Percentiles rank a stretch among this genome's conserved stretches.
These are phyloP conservation scores for Anthoceros angustus DNA, from an alignment of 225 moss, liverwort and hornwort genomes.

Conservation along the genomic window DNA sequence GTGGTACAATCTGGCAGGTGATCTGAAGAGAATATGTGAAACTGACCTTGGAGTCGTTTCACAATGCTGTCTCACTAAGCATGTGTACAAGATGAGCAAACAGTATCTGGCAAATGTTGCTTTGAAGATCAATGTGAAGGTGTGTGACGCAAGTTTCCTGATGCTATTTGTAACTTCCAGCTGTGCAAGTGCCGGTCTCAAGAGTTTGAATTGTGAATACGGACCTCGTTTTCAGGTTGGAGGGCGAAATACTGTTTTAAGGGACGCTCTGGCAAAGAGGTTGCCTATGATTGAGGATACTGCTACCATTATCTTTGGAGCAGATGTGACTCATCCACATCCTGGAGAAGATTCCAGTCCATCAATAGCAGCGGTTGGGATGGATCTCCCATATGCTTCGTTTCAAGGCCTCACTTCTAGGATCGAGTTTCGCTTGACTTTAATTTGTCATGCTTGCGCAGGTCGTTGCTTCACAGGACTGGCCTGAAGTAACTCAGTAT, in stretches of 20 bases:
- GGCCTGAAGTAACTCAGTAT: slow-evolving; percentile 11
- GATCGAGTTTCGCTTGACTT: not conserved
- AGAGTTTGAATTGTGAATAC: not conserved
- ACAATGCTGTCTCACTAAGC: slow-evolving; percentile 88
- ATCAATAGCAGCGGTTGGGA: slow-evolving; percentile 83
- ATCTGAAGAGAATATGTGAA: slow-evolving; percentile 84
- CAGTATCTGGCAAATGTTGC: slow-evolving; percentile 93
- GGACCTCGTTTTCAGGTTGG: slow-evolving; percentile 39
- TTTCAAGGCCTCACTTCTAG: not conserved
- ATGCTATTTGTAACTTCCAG: no score
- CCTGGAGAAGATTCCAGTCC: slow-evolving; percentile 98
- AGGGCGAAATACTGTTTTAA: slow-evolving; percentile 82
- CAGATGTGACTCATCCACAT: slow-evolving; percentile 98
- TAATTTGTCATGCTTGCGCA: not conserved
- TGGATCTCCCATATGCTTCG: not conserved
- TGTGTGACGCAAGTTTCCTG: slow-evolving; percentile 10
- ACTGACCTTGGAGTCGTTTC: slow-evolving; percentile 89
- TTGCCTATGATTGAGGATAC: slow-evolving; percentile 92
- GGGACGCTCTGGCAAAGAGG: slow-evolving; percentile 62
- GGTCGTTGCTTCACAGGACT: slow-evolving; percentile 10
- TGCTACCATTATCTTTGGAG: slow-evolving; percentile 93
- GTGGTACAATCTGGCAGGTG: slow-evolving; percentile 24
- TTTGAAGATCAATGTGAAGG: slow-evolving; percentile 89
- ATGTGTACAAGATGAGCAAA: slow-evolving; percentile 88
- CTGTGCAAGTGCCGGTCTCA: not conserved